A percentile compares a stretch with the other conserved stretches of the same genome.
phyloP scores from a whole-genome alignment of 371 early-diverging fungal genomes.

The Mortierella sp. region DNA sequence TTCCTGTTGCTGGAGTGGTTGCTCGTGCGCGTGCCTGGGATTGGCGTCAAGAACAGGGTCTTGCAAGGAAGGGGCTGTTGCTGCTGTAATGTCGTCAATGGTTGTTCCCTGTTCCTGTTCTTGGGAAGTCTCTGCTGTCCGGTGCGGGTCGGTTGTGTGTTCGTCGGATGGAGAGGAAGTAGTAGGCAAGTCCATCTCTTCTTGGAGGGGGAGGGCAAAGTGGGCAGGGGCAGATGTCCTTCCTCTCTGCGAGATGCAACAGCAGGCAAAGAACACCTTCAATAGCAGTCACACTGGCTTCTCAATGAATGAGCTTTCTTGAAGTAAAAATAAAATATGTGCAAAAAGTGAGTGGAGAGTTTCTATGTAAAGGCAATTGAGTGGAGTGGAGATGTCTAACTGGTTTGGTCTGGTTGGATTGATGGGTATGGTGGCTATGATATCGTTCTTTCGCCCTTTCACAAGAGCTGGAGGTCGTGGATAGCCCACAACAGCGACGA shows the following conservation, averaged over 20 bases:
- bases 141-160: not conserved
- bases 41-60: not conserved
- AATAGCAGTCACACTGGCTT: not conserved
- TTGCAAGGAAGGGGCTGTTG: not conserved
- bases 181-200: not conserved
- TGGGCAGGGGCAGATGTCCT: too few relatives aligned
- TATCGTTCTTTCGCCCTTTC: not conserved
- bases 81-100: not conserved
- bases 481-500: conserved; percentile 57
- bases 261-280: not conserved
- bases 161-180: not conserved
- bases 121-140: not conserved
- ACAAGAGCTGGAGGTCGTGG: conserved; percentile 52
- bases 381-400: not conserved
- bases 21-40: not conserved
- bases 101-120: not conserved
- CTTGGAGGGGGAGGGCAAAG: not conserved
- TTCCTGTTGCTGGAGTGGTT: not conserved
- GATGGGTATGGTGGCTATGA: not conserved
- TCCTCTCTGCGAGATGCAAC: not conserved
- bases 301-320: not conserved
- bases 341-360: conserved; percentile 4
- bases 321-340: not conserved
- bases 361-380: not conserved
- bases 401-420: not conserved